Evolutionary conservation across 306 rosid genomes (phyloP).

Genomic region (Citrullus amarus): DNA sequence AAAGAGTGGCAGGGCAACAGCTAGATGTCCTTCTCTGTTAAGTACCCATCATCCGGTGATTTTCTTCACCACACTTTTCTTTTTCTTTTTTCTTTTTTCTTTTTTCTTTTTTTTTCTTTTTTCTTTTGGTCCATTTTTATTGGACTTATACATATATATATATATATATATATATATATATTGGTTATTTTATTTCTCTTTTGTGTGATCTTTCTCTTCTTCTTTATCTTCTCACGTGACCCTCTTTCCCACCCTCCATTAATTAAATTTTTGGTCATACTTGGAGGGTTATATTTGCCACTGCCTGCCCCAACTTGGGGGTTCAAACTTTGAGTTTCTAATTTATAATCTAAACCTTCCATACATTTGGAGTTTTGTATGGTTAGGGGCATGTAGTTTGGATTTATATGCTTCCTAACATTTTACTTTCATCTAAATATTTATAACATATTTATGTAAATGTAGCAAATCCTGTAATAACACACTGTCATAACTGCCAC

Average conservation of each 20-base stretch:
- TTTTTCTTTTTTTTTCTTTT: background rate
- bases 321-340: background rate
- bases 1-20: conserved; percentile 14
- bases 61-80: conserved; percentile 22
- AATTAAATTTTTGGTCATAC: background rate
- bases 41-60: conserved; percentile 33
- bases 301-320: background rate
- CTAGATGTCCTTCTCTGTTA: conserved; percentile 27
- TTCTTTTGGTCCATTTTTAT: background rate
- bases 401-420: background rate
- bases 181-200: background rate
- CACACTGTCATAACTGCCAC: too few species aligned
- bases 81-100: background rate
- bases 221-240: background rate
- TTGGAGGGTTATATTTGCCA: background rate
- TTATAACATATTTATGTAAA: too few species aligned
- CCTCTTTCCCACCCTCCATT: background rate
- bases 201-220: background rate
- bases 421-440: background rate
- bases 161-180: background rate
- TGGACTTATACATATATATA: background rate
- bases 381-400: background rate
- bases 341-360: background rate
- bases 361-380: background rate
- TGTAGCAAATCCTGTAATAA: background rate